Conservation (phyloP, 2,329 filamentous ascomycete species). For the Calonectria pseudoreteaudii region DNA sequence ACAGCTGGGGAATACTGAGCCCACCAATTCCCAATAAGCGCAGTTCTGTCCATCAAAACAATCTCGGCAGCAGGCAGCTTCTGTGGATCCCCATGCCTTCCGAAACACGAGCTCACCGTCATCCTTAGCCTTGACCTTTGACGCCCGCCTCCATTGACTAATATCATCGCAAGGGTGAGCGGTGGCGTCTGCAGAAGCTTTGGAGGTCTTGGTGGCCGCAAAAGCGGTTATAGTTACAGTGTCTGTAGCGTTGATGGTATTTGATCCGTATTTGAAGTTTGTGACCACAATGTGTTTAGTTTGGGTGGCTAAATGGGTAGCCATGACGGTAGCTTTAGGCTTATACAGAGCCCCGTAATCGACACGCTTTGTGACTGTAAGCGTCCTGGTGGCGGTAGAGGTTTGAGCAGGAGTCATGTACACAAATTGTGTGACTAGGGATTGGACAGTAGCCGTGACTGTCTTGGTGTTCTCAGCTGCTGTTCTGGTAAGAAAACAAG, state of each 20-base stretch:
- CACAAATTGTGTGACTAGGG: background rate
- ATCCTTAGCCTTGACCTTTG: background rate
- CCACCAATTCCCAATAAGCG: background rate
- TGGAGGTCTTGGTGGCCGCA: background rate
- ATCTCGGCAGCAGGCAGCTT: background rate
- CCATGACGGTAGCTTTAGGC: background rate
- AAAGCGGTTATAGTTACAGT: background rate
- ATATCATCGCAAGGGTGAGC: background rate
- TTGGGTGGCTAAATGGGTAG: background rate
- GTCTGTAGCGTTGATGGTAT: background rate
- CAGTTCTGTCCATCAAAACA: background rate
- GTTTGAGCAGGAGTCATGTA: background rate
- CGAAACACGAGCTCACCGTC: background rate
- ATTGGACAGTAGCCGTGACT: background rate
- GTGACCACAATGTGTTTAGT: background rate
- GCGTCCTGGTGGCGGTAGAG: background rate
- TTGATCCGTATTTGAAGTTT: background rate
- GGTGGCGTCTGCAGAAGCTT: background rate
- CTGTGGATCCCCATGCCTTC: background rate
- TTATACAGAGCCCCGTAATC: background rate
- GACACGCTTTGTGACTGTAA: background rate
- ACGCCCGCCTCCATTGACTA: background rate
- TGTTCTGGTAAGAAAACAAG: background rate
- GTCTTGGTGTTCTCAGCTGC: background rate
- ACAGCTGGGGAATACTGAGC: background rate